phyloP scores from a whole-genome alignment of 2,329 filamentous ascomycete species.

The Chalaropsis thielavioides region DNA sequence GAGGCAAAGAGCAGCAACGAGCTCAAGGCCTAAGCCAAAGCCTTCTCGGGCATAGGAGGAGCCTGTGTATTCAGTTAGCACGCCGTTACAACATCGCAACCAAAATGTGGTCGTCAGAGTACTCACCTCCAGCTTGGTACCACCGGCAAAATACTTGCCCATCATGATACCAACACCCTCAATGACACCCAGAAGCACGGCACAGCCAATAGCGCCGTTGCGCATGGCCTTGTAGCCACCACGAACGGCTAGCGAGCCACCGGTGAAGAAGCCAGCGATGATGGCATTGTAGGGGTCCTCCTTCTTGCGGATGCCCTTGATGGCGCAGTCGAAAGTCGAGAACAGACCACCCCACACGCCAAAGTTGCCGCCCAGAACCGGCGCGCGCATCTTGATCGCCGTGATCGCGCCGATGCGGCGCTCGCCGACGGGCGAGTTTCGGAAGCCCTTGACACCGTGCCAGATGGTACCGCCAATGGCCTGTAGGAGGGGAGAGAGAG shows the following conservation, averaged over 20 bases:
- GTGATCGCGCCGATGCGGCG: slow-evolving; percentile 90
- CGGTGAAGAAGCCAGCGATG: slow-evolving; percentile 92
- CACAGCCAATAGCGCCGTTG: slow-evolving; percentile 93
- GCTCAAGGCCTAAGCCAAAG: slow-evolving; percentile 22
- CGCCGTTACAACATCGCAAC: background rate
- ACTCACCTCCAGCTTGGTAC: slow-evolving; percentile 63
- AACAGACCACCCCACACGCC: slow-evolving; percentile 96
- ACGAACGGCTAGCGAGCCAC: slow-evolving; percentile 78
- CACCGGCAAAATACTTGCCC: slow-evolving; percentile 83
- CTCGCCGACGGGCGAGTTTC: slow-evolving; percentile 84
- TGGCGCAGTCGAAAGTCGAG: slow-evolving; percentile 88
- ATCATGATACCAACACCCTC: slow-evolving; percentile 95
- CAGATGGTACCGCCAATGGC: slow-evolving; percentile 72
- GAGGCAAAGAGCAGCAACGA: background rate
- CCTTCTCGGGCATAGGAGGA: slow-evolving; percentile 24
- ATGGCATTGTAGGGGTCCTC: slow-evolving; percentile 98
- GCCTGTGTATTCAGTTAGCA: slow-evolving; percentile 21
- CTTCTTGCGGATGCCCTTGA: slow-evolving; percentile 89
- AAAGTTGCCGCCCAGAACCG: slow-evolving; percentile 93
- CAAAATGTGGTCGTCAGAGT: slow-evolving; percentile 20
- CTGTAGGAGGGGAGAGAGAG: slow-evolving; percentile 27
- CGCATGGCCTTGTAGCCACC: slow-evolving; percentile 83
- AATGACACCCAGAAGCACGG: slow-evolving; percentile 84
- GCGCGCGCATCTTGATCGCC: slow-evolving; percentile 92
- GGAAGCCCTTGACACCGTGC: slow-evolving; percentile 92